phyloP scores from a whole-genome alignment of 352 stramenopile genomes.

The Pythium diclinum region DNA sequence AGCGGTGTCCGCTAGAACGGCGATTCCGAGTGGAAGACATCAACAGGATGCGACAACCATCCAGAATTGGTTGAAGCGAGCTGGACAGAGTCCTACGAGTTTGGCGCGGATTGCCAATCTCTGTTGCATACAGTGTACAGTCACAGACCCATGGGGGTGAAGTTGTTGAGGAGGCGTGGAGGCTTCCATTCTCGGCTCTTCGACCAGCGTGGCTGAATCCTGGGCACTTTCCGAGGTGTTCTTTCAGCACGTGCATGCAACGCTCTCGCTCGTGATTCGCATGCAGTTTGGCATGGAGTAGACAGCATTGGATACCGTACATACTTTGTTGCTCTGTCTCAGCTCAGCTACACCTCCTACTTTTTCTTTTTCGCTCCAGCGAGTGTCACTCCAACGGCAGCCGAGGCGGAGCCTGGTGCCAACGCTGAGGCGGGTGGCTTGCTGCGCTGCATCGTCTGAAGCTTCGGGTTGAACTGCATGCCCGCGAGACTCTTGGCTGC shows the following conservation, averaged over 20 bases:
- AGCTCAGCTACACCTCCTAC: background rate
- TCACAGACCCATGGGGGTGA: too few relatives aligned
- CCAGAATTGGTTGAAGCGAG: background rate
- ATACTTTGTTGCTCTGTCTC: background rate
- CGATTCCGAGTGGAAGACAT: background rate
- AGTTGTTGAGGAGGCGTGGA: background rate
- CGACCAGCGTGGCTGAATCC: background rate
- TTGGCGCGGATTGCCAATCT: background rate
- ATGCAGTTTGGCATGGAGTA: background rate
- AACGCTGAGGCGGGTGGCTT: background rate
- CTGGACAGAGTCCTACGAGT: slow-evolving; percentile 1
- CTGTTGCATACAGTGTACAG: background rate
- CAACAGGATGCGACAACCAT: too few relatives aligned
- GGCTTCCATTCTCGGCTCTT: background rate
- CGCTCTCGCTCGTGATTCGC: background rate
- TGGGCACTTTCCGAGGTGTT: too few relatives aligned
- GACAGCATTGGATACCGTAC: background rate
- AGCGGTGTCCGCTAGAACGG: background rate
- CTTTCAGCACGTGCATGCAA: background rate
- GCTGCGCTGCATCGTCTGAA: slow-evolving; percentile 24
- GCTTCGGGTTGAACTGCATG: slow-evolving; percentile 47
- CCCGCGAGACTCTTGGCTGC: slow-evolving; percentile 49
- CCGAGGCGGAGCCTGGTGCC: background rate
- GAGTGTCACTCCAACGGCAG: background rate
- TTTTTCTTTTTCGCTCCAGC: slow-evolving; percentile 37